Conservation (phyloP, 495 filamentous ascomycete genomes). For the Neurospora sp. region DNA sequence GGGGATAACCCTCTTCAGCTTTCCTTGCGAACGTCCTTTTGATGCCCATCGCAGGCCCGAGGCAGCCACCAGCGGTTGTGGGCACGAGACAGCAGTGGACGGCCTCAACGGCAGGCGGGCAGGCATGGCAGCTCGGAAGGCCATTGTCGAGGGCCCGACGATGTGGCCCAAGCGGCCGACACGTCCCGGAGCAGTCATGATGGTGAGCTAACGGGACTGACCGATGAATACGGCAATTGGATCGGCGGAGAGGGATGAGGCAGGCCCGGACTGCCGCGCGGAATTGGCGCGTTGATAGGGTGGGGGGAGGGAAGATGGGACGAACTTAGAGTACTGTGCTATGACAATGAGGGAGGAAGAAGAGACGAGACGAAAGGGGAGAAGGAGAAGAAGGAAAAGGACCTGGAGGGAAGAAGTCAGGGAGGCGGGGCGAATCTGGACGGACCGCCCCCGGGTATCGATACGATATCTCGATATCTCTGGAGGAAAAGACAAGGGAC, state of each 20-base stretch:
- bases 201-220: neutral
- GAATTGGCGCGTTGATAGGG: neutral
- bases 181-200: slow-evolving; percentile 13
- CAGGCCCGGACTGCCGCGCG: neutral
- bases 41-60: neutral
- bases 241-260: neutral
- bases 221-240: neutral
- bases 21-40: neutral
- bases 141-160: slow-evolving; percentile 10
- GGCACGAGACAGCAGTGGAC: neutral
- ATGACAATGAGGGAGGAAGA: neutral
- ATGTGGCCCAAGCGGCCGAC: slow-evolving; percentile 16
- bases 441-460: neutral
- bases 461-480: neutral
- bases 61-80: neutral
- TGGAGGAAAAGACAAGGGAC: neutral
- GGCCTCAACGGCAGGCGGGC: neutral
- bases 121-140: slow-evolving; percentile 5
- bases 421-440: neutral
- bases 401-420: neutral
- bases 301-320: neutral
- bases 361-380: neutral
- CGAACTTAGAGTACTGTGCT: neutral
- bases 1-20: neutral
- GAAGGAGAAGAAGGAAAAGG: neutral